Evolutionary conservation across 768 basidiomycete species (phyloP).

Genomic region (Mycena filopes): DNA sequence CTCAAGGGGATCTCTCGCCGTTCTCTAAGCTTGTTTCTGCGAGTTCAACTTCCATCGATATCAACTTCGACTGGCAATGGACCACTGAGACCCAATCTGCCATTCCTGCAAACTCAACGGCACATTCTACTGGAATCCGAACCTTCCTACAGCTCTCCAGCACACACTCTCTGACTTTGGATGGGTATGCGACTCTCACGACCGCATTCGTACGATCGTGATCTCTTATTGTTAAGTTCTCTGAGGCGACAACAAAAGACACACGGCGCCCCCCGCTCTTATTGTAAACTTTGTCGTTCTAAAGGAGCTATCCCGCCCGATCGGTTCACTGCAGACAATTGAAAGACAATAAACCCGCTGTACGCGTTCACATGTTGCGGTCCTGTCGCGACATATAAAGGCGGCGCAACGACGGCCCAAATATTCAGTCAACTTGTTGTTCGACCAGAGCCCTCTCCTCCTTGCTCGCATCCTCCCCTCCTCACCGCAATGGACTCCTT

Average conservation of each 20-base stretch:
- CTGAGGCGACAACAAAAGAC: background rate
- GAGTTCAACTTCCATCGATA: too few relatives aligned
- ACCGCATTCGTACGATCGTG: conserved; percentile 24
- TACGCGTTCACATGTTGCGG: background rate
- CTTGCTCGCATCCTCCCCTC: background rate
- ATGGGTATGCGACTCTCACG: background rate
- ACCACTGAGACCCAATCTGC: too few relatives aligned
- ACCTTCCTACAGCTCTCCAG: background rate
- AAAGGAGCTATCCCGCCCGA: conserved; percentile 6
- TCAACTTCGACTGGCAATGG: too few relatives aligned
- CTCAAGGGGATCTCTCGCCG: too few relatives aligned
- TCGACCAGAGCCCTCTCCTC: too few relatives aligned
- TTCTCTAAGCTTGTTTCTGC: too few relatives aligned
- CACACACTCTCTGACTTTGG: background rate
- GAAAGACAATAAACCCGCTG: conserved; percentile 18
- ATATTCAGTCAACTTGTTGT: conserved; percentile 2
- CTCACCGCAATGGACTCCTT: conserved; percentile 28
- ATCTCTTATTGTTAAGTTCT: conserved; percentile 22
- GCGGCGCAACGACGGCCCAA: background rate
- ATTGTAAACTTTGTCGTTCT: background rate
- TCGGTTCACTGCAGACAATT: background rate
- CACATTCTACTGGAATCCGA: background rate
- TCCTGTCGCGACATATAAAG: conserved; percentile 8
- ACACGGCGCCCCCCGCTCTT: too few relatives aligned
- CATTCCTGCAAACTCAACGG: too few relatives aligned